Evolutionary conservation across 345 rosid species (phyloP).

Genomic region (Alliaria petiolata): DNA sequence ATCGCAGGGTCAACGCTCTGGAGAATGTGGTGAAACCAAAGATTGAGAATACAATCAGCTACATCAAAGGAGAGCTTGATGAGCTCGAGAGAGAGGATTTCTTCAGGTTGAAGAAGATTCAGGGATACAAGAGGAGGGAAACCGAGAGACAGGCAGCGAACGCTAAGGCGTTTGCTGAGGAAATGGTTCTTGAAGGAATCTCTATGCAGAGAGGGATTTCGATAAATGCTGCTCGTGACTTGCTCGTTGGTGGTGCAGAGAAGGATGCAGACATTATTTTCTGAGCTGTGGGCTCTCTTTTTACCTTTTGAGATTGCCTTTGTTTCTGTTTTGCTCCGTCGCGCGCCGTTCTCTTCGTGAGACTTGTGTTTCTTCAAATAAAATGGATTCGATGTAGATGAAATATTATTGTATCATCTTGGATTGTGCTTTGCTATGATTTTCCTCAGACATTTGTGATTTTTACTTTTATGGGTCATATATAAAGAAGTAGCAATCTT

Average conservation of each 20-base stretch:
- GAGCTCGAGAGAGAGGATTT: constrained; percentile 94
- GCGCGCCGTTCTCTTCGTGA: too few species aligned
- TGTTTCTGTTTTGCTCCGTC: constrained; percentile 5
- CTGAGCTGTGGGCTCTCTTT: constrained; percentile 38
- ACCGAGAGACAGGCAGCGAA: constrained; percentile 49
- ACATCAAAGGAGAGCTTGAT: constrained; percentile 89
- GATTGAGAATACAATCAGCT: constrained; percentile 76
- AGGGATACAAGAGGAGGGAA: constrained; percentile 78
- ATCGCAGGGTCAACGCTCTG: constrained; percentile 84
- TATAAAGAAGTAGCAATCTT: too few species aligned
- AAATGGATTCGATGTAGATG: constrained; percentile 31
- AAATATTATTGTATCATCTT: constrained; percentile 32
- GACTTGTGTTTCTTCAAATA: constrained; percentile 10
- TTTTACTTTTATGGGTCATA: not conserved
- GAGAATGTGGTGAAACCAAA: constrained; percentile 94
- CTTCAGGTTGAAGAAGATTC: constrained; percentile 89
- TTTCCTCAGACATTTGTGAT: constrained; percentile 20
- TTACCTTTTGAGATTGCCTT: constrained; percentile 17
- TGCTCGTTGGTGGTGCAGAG: constrained; percentile 50
- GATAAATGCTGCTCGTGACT: constrained; percentile 50
- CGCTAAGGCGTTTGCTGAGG: constrained; percentile 63
- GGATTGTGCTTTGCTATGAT: constrained; percentile 20
- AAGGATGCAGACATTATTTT: constrained; percentile 82
- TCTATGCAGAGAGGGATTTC: constrained; percentile 79
- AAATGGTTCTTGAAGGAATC: constrained; percentile 55